phyloP scores from a whole-genome alignment of 805 yeast genomes.

The Candida ascalaphidarum region DNA sequence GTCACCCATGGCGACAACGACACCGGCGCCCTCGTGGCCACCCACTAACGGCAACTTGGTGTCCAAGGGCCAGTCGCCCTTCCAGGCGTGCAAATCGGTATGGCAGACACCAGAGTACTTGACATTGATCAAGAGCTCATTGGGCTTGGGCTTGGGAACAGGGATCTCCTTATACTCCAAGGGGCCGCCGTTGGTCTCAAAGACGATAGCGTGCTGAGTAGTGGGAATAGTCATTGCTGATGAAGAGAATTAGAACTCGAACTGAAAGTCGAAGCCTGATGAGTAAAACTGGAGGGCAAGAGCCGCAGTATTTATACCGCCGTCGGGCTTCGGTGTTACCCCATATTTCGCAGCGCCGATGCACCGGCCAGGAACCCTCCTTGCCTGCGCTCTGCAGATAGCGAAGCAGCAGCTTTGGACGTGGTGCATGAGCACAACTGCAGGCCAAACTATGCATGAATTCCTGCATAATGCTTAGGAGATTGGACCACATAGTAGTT shows the following conservation, averaged over 20 bases:
- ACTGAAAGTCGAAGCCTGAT: too few relatives aligned
- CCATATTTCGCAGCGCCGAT: too few relatives aligned
- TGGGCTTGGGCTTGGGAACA: constrained; percentile 33
- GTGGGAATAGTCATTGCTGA: constrained; percentile 19
- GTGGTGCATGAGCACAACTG: too few relatives aligned
- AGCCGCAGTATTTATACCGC: too few relatives aligned
- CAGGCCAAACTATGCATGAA: too few relatives aligned
- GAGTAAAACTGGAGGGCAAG: too few relatives aligned
- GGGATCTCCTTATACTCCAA: constrained; percentile 30
- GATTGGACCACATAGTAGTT: too few relatives aligned
- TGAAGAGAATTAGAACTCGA: not conserved
- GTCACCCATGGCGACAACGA: constrained; percentile 32
- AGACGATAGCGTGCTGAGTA: constrained; percentile 36
- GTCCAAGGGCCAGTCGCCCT: constrained; percentile 38
- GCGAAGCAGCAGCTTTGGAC: too few relatives aligned
- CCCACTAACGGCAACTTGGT: constrained; percentile 40
- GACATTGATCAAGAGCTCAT: constrained; percentile 33
- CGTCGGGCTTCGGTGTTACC: too few relatives aligned
- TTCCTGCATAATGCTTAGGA: too few relatives aligned
- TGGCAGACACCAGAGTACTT: constrained; percentile 41
- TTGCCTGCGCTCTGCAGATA: too few relatives aligned
- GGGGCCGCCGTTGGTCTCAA: constrained; percentile 35
- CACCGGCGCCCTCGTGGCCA: constrained; percentile 44
- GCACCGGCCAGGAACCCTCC: too few relatives aligned
- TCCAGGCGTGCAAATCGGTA: constrained; percentile 40